phyloP scores from a whole-genome alignment of 192 early-diverging fungal species.

The Diversispora epigaea region DNA sequence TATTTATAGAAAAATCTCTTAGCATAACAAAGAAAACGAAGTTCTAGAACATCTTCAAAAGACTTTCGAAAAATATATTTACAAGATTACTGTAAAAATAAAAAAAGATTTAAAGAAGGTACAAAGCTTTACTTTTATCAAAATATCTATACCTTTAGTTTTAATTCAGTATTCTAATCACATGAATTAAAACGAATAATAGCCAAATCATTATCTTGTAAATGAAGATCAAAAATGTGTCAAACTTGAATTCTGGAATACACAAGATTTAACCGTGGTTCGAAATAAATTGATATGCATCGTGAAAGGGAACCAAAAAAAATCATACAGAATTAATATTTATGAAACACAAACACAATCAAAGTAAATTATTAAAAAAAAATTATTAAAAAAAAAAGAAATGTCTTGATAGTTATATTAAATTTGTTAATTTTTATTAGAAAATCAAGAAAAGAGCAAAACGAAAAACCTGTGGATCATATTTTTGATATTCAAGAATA shows the following conservation, averaged over 20 bases:
- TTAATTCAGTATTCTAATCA: neutral
- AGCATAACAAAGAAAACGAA: conserved; percentile 38
- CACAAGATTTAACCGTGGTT: conserved; percentile 73
- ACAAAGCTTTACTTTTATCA: neutral
- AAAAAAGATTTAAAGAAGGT: too few species aligned
- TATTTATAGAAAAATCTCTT: neutral
- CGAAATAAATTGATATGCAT: conserved; percentile 71
- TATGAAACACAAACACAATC: conserved; percentile 61
- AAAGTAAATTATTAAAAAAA: conserved; percentile 31
- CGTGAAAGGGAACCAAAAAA: conserved; percentile 63
- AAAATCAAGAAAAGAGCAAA: conserved; percentile 39
- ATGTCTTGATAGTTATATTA: conserved; percentile 23
- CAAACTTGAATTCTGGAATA: conserved; percentile 85
- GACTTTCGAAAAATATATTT: too few species aligned
- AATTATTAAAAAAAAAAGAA: too few species aligned
- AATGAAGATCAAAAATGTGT: conserved; percentile 70
- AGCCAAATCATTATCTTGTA: conserved; percentile 87
- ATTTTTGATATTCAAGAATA: conserved; percentile 91
- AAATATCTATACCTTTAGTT: conserved; percentile 47
- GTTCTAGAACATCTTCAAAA: too few species aligned
- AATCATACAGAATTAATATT: conserved; percentile 58
- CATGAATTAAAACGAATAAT: neutral
- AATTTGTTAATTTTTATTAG: conserved; percentile 11
- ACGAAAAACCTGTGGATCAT: conserved; percentile 61
- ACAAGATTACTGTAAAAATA: too few species aligned